Base-by-base conservation (phyloP, 2,329 filamentous ascomycete species). In the Aspergillus puulaauensis region DNA sequence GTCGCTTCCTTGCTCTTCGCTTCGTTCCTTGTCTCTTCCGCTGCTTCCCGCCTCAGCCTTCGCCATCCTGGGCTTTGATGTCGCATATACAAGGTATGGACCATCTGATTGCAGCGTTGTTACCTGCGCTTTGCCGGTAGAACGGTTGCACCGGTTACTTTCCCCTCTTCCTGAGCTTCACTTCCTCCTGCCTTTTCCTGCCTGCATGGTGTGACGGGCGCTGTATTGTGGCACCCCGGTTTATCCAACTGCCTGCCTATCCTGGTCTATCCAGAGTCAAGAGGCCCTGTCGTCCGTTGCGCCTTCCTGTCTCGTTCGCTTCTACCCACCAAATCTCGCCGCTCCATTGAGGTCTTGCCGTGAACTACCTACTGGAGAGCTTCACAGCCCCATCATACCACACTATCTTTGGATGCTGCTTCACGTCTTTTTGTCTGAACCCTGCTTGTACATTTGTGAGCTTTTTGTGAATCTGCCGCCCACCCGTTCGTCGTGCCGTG, bases 41-140 rank as follows among this genome's bases (percentile, higher is more conserved):
- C 49, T 21, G 33, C 44, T 21, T 48, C 33, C 52, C 35, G 43
- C 41, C 31, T 40, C 33, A 31, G 21, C 52, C 24, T 41, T 40
- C 24, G 15, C 47, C 11, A 17, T 46, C 23, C 47, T 27, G 47
- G 49, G 48, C 35, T 59, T 63, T 61, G 60, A 65, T 65, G 63
- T 65, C 59, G 62, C 59, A 56, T 57, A 43, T 51, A 44, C 58
- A 63, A 62, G 62, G 64, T 65, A 64, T 44, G 63, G 52, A 39
- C 31, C 49, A 24, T 40, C 41, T 47, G 33, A 8, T 21, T 39
- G 8, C 6, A 52, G 44, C 41, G 33, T 43, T 43, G n/a, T 41
- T 52, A 21, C 47, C 46, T 54, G 19, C 49, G 21, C 33, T 35
- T 23, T 57, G 37, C 45, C 44, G 35, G 44, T 50, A 23, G 33